Percentiles rank a stretch among this genome's conserved stretches.
Evolutionary conservation across 768 basidiomycete genomes (phyloP).

Genomic region (Pleurotus platypus): DNA sequence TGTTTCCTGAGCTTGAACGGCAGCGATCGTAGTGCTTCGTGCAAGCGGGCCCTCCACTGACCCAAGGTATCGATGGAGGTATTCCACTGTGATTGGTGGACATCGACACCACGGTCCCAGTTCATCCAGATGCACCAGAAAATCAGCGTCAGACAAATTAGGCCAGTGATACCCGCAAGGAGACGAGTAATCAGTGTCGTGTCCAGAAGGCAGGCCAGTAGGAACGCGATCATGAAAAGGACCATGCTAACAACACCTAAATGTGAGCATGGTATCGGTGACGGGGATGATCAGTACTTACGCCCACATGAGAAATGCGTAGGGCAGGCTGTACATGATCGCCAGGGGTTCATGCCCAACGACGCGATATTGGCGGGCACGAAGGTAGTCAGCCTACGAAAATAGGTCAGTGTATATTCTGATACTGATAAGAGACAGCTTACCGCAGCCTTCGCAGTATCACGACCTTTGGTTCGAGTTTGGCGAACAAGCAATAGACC

Average conservation of each 20-base stretch:
- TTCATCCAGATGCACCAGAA: conserved; percentile 23
- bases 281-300: conserved; percentile 14
- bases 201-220: conserved; percentile 22
- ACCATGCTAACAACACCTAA: conserved; percentile 22
- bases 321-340: conserved; percentile 36
- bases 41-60: background rate
- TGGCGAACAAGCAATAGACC: conserved; percentile 40
- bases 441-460: conserved; percentile 30
- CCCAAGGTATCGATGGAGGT: background rate
- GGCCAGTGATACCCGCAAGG: conserved; percentile 20
- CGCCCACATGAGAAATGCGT: conserved; percentile 37
- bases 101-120: conserved; percentile 12
- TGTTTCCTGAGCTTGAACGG: too few relatives aligned
- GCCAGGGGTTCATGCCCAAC: conserved; percentile 32
- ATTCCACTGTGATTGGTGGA: conserved; percentile 4
- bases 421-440: conserved; percentile 7
- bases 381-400: conserved; percentile 21
- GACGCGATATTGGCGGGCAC: conserved; percentile 8
- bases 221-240: conserved; percentile 28
- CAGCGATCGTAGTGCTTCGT: too few relatives aligned
- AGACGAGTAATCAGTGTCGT: conserved; percentile 22
- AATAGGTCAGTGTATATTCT: conserved; percentile 2
- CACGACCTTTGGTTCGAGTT: conserved; percentile 28
- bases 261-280: background rate
- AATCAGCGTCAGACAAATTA: conserved; percentile 18